These are phyloP conservation scores for Penicillium subrubescens DNA, from an alignment of 495 filamentous ascomycete species.

Conservation along the genomic window DNA sequence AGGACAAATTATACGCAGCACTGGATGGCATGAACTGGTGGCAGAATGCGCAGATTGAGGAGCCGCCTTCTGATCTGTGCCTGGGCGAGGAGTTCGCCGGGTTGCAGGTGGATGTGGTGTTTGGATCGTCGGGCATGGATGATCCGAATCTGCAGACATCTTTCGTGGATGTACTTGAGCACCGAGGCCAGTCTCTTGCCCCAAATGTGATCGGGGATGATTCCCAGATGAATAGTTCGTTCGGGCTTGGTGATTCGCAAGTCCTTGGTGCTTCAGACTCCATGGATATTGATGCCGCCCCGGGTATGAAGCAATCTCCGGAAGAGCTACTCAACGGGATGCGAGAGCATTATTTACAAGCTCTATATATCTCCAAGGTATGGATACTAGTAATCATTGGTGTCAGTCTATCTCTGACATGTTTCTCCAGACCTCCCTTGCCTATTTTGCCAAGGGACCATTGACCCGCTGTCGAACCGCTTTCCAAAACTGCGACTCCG, in stretches of 20 bases:
- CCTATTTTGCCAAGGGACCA: conserved; percentile 96
- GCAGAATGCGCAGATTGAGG: conserved; percentile 41
- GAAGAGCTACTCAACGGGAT: conserved; percentile 69
- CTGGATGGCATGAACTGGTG: conserved; percentile 37
- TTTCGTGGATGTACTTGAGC: conserved; percentile 27
- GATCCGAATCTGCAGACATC: conserved; percentile 11
- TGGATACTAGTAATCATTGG: conserved; percentile 2
- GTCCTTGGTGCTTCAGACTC: conserved; percentile 3
- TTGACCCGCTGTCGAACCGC: conserved; percentile 81
- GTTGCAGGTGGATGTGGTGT: conserved; percentile 39
- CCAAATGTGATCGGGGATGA: conserved; percentile 6
- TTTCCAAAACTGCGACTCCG: conserved; percentile 62
- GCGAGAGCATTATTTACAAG: conserved; percentile 78
- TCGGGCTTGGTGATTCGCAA: conserved; percentile 20
- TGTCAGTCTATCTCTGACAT: conserved; percentile 13
- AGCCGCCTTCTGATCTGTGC: conserved; percentile 29
- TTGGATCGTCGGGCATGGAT: conserved; percentile 22
- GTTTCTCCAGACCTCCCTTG: conserved; percentile 70
- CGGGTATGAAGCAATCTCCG: conserved; percentile 51
- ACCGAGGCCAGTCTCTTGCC: conserved; percentile 24
- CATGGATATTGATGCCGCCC: conserved; percentile 21
- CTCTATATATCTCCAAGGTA: conserved; percentile 88
- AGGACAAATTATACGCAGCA: conserved; percentile 23
- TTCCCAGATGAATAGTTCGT: conserved; percentile 4
- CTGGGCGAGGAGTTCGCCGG: conserved; percentile 27